Evolutionary conservation across 352 stramenopile species (phyloP).

Genomic region (Pythium monospermum): DNA sequence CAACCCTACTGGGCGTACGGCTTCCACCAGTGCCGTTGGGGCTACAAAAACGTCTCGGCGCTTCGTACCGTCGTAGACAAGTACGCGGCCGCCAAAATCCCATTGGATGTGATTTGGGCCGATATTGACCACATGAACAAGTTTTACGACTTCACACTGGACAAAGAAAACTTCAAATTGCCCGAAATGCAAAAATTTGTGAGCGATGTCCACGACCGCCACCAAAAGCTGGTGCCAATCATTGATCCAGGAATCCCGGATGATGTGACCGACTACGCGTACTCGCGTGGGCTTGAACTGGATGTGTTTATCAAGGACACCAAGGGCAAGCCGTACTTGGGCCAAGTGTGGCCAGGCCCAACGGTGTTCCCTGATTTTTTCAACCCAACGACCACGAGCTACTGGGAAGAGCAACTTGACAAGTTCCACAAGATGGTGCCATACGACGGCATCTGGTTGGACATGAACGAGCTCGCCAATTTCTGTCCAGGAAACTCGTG

Average conservation of each 20-base stretch:
- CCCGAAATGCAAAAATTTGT: conserved; percentile 33
- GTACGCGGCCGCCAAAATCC: conserved; percentile 31
- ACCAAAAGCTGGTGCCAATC: conserved; percentile 73
- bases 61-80: conserved; percentile 29
- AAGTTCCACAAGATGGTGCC: conserved; percentile 43
- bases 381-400: conserved; percentile 51
- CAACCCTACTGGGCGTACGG: conserved; percentile 62
- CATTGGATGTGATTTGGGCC: conserved; percentile 48
- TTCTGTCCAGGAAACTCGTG: conserved; percentile 54
- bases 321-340: conserved; percentile 50
- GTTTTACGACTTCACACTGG: conserved; percentile 53
- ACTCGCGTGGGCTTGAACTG: conserved; percentile 46
- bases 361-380: conserved; percentile 83
- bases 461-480: conserved; percentile 87
- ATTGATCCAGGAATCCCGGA: conserved; percentile 79
- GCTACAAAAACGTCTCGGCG: conserved; percentile 23
- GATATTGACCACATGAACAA: conserved; percentile 58
- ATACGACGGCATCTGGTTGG: conserved; percentile 81
- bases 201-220: conserved; percentile 41
- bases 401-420: conserved; percentile 61
- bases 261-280: conserved; percentile 41
- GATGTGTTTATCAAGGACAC: conserved; percentile 80
- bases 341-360: conserved; percentile 78
- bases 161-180: conserved; percentile 37
- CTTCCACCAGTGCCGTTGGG: conserved; percentile 57